Evolutionary conservation across 768 basidiomycete genomes (phyloP).

Genomic region (Fomitopsis serialis): DNA sequence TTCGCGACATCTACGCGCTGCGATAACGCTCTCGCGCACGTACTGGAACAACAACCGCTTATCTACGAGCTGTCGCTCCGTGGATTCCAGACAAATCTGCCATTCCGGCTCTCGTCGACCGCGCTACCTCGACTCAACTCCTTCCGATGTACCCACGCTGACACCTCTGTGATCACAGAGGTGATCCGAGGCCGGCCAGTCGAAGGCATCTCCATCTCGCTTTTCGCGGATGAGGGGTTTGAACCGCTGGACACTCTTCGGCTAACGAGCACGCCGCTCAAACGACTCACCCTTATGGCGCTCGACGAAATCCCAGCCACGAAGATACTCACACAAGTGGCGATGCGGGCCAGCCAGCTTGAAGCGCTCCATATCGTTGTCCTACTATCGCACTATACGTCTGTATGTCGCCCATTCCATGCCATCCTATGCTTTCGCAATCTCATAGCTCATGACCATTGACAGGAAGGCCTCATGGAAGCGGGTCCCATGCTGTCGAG

Average conservation of each 20-base stretch:
- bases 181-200: conserved; percentile 45
- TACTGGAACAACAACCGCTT: conserved; percentile 44
- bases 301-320: conserved; percentile 44
- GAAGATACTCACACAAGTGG: conserved; percentile 42
- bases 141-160: conserved; percentile 52
- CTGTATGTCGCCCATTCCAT: neutral
- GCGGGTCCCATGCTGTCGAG: conserved; percentile 32
- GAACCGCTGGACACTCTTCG: conserved; percentile 40
- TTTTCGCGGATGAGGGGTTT: conserved; percentile 37
- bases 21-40: conserved; percentile 38
- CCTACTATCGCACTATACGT: conserved; percentile 38
- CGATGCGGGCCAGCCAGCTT: conserved; percentile 40
- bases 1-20: conserved; percentile 57
- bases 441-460: neutral
- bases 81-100: conserved; percentile 37
- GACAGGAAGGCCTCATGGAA: conserved; percentile 38
- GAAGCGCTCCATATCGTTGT: conserved; percentile 61
- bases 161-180: conserved; percentile 37
- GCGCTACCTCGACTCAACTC: conserved; percentile 43
- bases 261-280: conserved; percentile 33
- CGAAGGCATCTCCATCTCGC: conserved; percentile 46
- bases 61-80: conserved; percentile 51
- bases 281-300: conserved; percentile 52
- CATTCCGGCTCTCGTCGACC: conserved; percentile 27
- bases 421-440: neutral